Evolutionary conservation across 2,329 filamentous ascomycete species (phyloP), one percentile per base, ranked within the genome.

Genomic region (Verticillium isaacii): DNA sequence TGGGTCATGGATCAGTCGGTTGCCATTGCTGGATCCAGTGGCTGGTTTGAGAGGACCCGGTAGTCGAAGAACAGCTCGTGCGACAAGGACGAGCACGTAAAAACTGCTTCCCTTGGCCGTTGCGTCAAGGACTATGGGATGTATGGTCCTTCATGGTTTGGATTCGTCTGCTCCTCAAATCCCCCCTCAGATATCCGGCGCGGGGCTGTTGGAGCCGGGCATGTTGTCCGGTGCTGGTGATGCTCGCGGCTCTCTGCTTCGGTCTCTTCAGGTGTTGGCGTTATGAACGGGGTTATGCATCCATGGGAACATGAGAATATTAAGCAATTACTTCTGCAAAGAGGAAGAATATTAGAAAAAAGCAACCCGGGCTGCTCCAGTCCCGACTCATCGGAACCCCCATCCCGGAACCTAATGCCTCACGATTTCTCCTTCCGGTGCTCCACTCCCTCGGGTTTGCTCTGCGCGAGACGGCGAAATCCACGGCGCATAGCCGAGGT

Each of bases 1-100:
- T 97, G 93, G 87, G 91, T 97, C 66, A 96, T 99, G 93, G 95
- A 99, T 77, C 91, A 96, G 80, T 96, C 93, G 34, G 92, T 98
- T 36, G 93, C 93, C 50, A 86, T 98, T 62, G 91, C 97, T 74
- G 90, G 92, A 52, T 89, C 90, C 57, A 96, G 91, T 73, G 85
- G 89, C 63, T 99, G 88, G 78, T 99, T 99, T 75, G 93, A 97
- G 80, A 86, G 95, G 72, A 93, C 87, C 76, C 86, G 93, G 80
- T 96, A 81, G 25, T 25, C 17, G 19, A 23, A 52, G 11, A 19
- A 23, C 25, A 11, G 45, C n/a, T 52, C 17, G 12, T 41, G 37
- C 37, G 37, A 15, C 4, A 15, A 7, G 37, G 14, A 41, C 14
- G 37, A n/a, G 14, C 5, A 23, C 3, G n/a, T 7, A 23, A 9